These are phyloP conservation scores for Tylopilus balloui DNA, from an alignment of 768 basidiomycete genomes.

Conservation along the genomic window DNA sequence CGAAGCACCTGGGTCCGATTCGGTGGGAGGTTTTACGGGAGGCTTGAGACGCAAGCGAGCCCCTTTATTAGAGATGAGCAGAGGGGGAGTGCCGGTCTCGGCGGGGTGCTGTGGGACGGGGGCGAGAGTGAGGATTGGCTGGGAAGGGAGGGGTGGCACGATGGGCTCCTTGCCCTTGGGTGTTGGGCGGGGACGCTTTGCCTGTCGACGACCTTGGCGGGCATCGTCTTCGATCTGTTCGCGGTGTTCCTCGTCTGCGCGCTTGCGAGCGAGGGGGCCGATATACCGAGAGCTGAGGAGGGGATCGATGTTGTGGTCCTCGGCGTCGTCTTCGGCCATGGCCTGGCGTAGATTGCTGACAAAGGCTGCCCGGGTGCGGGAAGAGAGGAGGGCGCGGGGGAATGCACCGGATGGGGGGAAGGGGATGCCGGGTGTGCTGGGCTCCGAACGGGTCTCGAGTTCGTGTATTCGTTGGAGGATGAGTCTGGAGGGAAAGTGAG, in stretches of 20 bases:
- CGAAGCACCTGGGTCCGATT: constrained; percentile 17
- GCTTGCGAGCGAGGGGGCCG: constrained; percentile 42
- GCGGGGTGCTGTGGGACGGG: constrained; percentile 17
- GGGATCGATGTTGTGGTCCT: constrained; percentile 45
- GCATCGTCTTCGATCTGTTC: constrained; percentile 45
- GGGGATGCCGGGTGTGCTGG: constrained; percentile 25
- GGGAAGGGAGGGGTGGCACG: constrained; percentile 19
- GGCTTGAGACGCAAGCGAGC: constrained; percentile 48
- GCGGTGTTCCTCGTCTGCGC: constrained; percentile 40
- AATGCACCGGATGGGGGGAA: constrained; percentile 45
- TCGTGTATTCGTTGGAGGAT: constrained; percentile 60
- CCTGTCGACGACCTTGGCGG: constrained; percentile 36
- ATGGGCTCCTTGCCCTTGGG: constrained; percentile 39
- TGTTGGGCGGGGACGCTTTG: constrained; percentile 30
- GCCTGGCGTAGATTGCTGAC: constrained; percentile 46
- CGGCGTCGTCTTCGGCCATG: constrained; percentile 39
- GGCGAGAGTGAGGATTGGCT: constrained; percentile 27
- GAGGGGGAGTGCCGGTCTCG: constrained; percentile 22
- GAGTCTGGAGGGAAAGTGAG: constrained; percentile 34
- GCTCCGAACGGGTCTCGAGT: constrained; percentile 44
- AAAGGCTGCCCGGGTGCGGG: constrained; percentile 42
- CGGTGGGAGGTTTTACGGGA: constrained; percentile 31
- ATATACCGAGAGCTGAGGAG: constrained; percentile 43
- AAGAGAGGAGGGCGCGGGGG: constrained; percentile 44
- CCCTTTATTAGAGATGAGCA: constrained; percentile 46